Evolutionary conservation across 345 rosid genomes (phyloP), one percentile per base, ranked within the genome.

Genomic region (Bretschneidera sinensis): DNA sequence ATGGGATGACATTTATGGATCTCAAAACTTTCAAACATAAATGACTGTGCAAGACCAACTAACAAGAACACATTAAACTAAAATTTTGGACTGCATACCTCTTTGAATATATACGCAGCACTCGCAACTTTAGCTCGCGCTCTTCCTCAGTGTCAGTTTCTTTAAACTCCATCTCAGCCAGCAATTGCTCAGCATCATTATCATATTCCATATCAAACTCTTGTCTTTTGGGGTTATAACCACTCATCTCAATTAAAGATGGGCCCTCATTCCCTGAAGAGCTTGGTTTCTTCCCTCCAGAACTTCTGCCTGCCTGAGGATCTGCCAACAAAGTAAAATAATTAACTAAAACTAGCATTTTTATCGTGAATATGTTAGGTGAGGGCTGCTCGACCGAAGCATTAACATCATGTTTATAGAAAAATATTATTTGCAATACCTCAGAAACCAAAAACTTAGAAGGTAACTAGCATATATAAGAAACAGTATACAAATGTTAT

Each of bases 111-210:
- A 90, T 86, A 64, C 79, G 85, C 57, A 94, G 76, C 54, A 91
- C 87, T 33, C 96, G 90, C 66, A 86, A 67, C 82, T 91, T 94
- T 66, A 94, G 79, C 71, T 88, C 85, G 4, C 73, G 84, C 65
- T 90, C 99, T 23, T 94, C 97, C 61, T 85, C 96, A 9, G 89
- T 73, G 71, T 94, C 97, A 28, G 76, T 73, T 17, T 90, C 95
- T 79, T 90, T 90, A 62, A 90, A 94, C 74, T 94, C 99, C 99
- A 94, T 94, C 72, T 94, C 99, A 56, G 99, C 96, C 60, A 88
- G 83, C 69, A 88, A 75, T 62, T 88, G 91, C 83, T 94, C 99
- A 19, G 97, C 96, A 67, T 90, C 99, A 59, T 94, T 90, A 64
- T 94, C 99, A 33, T 88, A 94, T 67, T 90, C 99, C 17, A 96